Evolutionary conservation across 2,329 filamentous ascomycete species (phyloP), one percentile per base, ranked within the genome.

Genomic region (Diaporthe citriasiana): DNA sequence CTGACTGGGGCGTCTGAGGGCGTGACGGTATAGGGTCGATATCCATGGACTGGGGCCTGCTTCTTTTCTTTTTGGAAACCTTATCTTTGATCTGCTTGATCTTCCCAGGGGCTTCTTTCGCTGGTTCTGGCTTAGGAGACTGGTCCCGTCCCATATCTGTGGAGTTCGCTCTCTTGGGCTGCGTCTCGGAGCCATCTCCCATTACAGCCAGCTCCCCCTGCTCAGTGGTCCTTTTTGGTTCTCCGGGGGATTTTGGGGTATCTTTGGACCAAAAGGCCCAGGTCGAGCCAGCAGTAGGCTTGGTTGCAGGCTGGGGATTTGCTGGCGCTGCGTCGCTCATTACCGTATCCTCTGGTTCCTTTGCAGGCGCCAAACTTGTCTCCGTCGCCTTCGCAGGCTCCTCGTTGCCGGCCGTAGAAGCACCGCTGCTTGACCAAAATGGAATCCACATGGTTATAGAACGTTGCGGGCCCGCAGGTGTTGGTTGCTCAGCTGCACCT

Each of bases 201-300:
- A 89, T 85, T 68, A 92, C 86, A 5, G 90, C 91, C 59, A 92
- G 83, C 78, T 88, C 85, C 33, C 85, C 90, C 77, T 81, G 79
- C 78, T 86, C 89, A 47, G 70, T 79, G 2, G 79, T 45, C 19
- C 75, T 50, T 8, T 74, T 53, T 15, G 79, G 71, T 65, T 83
- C 84, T 0, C 78, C 80, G 4, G 78, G 78, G 13, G 81, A 77
- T 10, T 84, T 80, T 0, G 82, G 77, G 1, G 86, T 82, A 77
- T 92, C 91, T 59, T 88, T 89, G 19, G 92, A 94, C 93, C 93
- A 96, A 77, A 96, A 95, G 0, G 92, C 93, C 94, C 94, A 96
- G 0, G 92, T 93, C 0, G 93, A 93, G 17, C 89, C 89, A 25
- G 86, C 85, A 22, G 87, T 84, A 7, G 87, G 87, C n/a, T 82